Base-by-base conservation (phyloP, 2,329 filamentous ascomycete genomes). In the Colletotrichum musicola region DNA sequence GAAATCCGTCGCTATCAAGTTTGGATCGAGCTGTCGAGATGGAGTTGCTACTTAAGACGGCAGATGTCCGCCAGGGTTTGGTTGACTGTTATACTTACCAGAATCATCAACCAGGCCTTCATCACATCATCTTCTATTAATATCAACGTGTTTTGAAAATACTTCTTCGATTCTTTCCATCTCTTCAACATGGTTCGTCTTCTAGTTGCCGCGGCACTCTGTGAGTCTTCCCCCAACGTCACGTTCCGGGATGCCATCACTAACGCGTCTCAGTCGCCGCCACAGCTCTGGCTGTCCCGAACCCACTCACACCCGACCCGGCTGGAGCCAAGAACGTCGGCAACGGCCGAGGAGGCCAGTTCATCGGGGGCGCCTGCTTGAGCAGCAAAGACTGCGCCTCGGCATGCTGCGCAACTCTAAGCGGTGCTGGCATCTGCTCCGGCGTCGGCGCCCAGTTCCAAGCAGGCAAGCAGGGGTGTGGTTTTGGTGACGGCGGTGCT, bases 321-420 rank as follows among this genome's bases (percentile, higher is more conserved):
- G 47, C 74, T 9, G 76, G 76, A 49, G 73, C 65, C 12, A 74
- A 77, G 53, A 74, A 75, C 59, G 62, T 77, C 51, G 74, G 75
- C 69, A 75, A 73, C 60, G 75, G 72, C 57, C 22, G 63, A 10
- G 75, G 74, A 20, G 58, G 40, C 2, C 75, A 77, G 69, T 77
- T 77, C 70, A 77, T 77, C 70, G 75, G 74, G 5, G 76, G 76
- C 57, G 73, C 65, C 61, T 77, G 75, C 55, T 62, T 73, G 22
- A 75, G 64, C 72, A 73, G 73, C 46, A 71, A 67, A 55, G 76
- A 77, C 70, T 77, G 76, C 63, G 74, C 74, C 42, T 73, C 72
- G 13, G 50, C 62, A 35, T 74, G 73, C 71, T 74, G 73, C 53
- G 72, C 73, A 20, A 70, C 71, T 40, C 64, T 72, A 16, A 72